phyloP scores from a whole-genome alignment of 371 early-diverging fungal genomes.

The Blastocladiella emersonii region DNA sequence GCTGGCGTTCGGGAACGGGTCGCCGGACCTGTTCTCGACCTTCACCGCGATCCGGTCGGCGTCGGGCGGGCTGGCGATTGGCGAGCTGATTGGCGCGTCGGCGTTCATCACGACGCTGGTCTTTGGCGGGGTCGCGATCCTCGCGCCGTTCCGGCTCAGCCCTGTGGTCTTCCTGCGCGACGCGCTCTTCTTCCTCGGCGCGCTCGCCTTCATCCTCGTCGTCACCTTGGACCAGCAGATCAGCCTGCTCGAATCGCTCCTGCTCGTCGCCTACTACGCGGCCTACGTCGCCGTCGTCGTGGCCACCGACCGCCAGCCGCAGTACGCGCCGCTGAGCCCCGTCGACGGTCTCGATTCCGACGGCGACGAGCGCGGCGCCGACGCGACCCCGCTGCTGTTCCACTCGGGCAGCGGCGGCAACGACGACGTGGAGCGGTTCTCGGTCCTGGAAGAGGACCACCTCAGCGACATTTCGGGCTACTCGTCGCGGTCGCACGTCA shows the following conservation, averaged over 20 bases:
- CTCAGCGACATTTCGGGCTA: background rate
- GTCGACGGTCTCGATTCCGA: background rate
- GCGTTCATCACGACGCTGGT: slow-evolving; percentile 61
- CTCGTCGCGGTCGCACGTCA: background rate
- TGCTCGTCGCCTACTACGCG: slow-evolving; percentile 35
- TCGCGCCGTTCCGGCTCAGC: slow-evolving; percentile 36
- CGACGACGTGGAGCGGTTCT: background rate
- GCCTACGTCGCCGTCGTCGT: slow-evolving; percentile 44
- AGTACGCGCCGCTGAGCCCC: background rate
- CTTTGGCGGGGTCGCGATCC: slow-evolving; percentile 55
- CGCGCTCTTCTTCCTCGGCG: slow-evolving; percentile 48
- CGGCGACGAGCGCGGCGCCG: background rate
- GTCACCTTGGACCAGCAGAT: slow-evolving; percentile 47
- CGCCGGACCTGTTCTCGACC: slow-evolving; percentile 69
- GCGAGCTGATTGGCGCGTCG: slow-evolving; percentile 66
- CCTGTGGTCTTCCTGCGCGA: slow-evolving; percentile 49
- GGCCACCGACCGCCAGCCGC: background rate
- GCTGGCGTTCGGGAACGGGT: slow-evolving; percentile 71
- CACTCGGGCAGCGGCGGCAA: background rate
- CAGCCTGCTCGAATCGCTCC: slow-evolving; percentile 38
- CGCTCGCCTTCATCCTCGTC: slow-evolving; percentile 37
- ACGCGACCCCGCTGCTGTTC: background rate
- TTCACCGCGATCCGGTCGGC: slow-evolving; percentile 59
- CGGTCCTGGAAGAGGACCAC: background rate
- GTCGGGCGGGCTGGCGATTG: slow-evolving; percentile 59